These are phyloP conservation scores for Glonium stellatum DNA, from an alignment of 495 filamentous ascomycete species.

Conservation along the genomic window DNA sequence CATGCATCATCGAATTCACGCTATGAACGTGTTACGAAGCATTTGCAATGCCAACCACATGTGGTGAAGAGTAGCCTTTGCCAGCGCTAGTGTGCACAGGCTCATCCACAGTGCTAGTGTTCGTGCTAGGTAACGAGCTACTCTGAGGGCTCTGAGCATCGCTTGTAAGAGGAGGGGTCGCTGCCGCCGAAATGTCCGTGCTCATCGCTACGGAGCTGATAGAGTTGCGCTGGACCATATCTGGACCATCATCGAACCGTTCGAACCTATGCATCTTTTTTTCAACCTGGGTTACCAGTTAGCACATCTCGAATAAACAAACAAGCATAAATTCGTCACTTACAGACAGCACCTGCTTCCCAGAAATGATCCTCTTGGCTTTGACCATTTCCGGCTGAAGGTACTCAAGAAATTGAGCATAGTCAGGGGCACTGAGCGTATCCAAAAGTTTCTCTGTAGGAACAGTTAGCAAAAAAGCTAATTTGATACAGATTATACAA, in stretches of 20 bases:
- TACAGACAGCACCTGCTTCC: slow-evolving; percentile 61
- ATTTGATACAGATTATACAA: neutral
- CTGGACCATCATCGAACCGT: slow-evolving; percentile 9
- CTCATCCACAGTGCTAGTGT: slow-evolving; percentile 47
- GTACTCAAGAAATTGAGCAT: slow-evolving; percentile 58
- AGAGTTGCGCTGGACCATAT: slow-evolving; percentile 6
- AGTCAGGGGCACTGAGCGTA: slow-evolving; percentile 58
- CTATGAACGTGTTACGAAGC: slow-evolving; percentile 13
- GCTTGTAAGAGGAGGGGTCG: slow-evolving; percentile 52
- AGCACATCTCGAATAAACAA: neutral
- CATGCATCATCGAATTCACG: slow-evolving; percentile 4
- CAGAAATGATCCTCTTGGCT: slow-evolving; percentile 66
- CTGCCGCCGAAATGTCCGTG: slow-evolving; percentile 34
- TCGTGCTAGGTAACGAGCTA: slow-evolving; percentile 53
- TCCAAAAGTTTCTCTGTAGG: slow-evolving; percentile 69
- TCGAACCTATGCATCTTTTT: slow-evolving; percentile 37
- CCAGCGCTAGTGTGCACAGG: slow-evolving; percentile 26
- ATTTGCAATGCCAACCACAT: slow-evolving; percentile 17
- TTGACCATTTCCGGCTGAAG: slow-evolving; percentile 67
- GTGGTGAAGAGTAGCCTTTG: slow-evolving; percentile 13
- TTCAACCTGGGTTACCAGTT: slow-evolving; percentile 27
- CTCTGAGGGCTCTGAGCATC: slow-evolving; percentile 61
- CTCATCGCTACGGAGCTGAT: slow-evolving; percentile 26
- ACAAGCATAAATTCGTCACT: slow-evolving; percentile 1
- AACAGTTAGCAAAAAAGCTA: slow-evolving; percentile 38